Percentiles rank a stretch among this genome's conserved stretches.
Conservation (phyloP, 495 filamentous ascomycete genomes). For the Copromyces sp. region DNA sequence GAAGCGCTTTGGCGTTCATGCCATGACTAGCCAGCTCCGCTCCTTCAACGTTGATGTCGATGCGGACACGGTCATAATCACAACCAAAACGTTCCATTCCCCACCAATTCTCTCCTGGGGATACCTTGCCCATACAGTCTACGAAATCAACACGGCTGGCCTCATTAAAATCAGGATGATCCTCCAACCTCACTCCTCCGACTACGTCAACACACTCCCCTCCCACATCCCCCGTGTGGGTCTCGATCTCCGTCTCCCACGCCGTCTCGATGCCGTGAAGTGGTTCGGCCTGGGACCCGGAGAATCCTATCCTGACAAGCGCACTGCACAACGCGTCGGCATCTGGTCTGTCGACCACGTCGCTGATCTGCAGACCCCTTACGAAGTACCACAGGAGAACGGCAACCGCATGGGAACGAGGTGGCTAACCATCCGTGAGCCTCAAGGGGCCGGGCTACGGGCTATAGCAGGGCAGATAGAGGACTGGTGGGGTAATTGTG, state of each 20-base stretch:
- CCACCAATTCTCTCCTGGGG: slow-evolving; percentile 51
- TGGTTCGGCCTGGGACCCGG: slow-evolving; percentile 57
- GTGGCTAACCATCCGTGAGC: slow-evolving; percentile 35
- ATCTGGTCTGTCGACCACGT: slow-evolving; percentile 33
- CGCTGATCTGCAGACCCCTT: slow-evolving; percentile 41
- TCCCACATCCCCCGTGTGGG: slow-evolving; percentile 47
- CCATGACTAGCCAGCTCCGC: slow-evolving; percentile 32
- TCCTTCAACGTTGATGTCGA: slow-evolving; percentile 23
- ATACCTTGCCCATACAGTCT: slow-evolving; percentile 35
- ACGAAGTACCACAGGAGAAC: slow-evolving; percentile 55
- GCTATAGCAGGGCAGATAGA: slow-evolving; percentile 8
- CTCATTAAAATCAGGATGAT: slow-evolving; percentile 30
- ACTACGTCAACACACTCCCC: slow-evolving; percentile 22
- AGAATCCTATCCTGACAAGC: slow-evolving; percentile 54
- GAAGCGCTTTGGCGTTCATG: slow-evolving; percentile 26
- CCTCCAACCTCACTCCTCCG: slow-evolving; percentile 16
- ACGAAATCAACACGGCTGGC: slow-evolving; percentile 37
- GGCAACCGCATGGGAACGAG: slow-evolving; percentile 50
- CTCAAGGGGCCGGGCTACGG: slow-evolving; percentile 1
- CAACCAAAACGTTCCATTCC: slow-evolving; percentile 26
- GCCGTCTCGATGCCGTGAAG: slow-evolving; percentile 24
- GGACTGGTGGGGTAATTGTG: slow-evolving; percentile 4
- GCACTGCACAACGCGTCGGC: slow-evolving; percentile 42
- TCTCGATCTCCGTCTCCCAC: slow-evolving; percentile 35
- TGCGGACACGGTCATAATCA: slow-evolving; percentile 21